These are phyloP conservation scores for Austroboletus niveus DNA, from an alignment of 1,284 basidiomycete species.

Conservation along the genomic window DNA sequence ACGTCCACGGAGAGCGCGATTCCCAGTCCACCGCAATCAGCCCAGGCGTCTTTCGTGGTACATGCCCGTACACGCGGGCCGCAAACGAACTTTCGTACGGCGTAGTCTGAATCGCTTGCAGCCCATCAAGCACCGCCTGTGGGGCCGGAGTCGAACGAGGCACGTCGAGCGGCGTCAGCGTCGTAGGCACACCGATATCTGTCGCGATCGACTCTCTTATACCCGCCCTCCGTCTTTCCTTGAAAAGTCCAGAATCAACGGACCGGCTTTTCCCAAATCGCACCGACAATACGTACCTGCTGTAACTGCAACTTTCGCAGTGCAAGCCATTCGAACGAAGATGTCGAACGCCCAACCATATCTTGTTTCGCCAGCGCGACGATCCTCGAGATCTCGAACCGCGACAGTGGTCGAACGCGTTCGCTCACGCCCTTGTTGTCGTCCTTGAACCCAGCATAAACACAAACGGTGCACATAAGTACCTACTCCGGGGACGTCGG, in stretches of 20 bases:
- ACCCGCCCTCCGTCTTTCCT: conserved; percentile 39
- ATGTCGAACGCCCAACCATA: conserved; percentile 8
- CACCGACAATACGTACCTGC: conserved; percentile 34
- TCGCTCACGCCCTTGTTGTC: conserved; percentile 14
- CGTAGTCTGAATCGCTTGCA: conserved; percentile 57
- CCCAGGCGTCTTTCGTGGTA: conserved; percentile 26
- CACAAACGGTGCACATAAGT: background rate
- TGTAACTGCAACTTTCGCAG: conserved; percentile 48
- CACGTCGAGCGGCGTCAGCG: conserved; percentile 19
- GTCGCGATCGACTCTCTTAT: conserved; percentile 9
- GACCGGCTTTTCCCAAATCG: background rate
- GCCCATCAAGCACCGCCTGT: conserved; percentile 47
- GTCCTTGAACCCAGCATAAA: conserved; percentile 6
- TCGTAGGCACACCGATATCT: background rate
- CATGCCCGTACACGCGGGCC: conserved; percentile 52
- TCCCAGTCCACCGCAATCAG: conserved; percentile 68
- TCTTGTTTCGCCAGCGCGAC: conserved; percentile 11
- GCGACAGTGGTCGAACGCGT: conserved; percentile 27
- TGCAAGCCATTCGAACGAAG: conserved; percentile 36
- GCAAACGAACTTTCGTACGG: conserved; percentile 62
- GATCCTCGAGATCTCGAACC: conserved; percentile 26
- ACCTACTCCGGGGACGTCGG: background rate
- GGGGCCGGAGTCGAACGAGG: conserved; percentile 32
- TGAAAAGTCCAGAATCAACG: background rate
- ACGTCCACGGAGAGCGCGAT: conserved; percentile 65